phyloP scores from a whole-genome alignment of 2,329 filamentous ascomycete genomes.

The Tympanopsis confertula region DNA sequence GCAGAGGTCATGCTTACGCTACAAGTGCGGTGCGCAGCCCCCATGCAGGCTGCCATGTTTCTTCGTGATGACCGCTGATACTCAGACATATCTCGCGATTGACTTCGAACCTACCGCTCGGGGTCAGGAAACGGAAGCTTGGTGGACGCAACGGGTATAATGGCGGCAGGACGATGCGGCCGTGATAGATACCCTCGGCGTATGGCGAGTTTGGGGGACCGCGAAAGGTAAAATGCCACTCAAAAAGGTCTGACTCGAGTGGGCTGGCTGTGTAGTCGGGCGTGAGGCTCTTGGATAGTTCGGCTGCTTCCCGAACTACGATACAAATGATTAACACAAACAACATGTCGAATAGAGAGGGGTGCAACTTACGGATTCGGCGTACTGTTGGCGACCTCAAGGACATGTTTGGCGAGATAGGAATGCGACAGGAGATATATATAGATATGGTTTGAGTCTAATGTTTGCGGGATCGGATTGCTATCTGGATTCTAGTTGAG shows the following conservation, averaged over 20 bases:
- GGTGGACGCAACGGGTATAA: constrained; percentile 86
- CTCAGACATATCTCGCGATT: constrained; percentile 94
- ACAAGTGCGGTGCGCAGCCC: constrained; percentile 80
- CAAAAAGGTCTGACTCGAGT: constrained; percentile 81
- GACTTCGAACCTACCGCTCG: constrained; percentile 83
- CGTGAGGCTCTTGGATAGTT: constrained; percentile 70
- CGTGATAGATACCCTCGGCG: constrained; percentile 79
- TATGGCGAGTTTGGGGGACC: constrained; percentile 77
- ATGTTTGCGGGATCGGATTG: no score
- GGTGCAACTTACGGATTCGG: constrained; percentile 55
- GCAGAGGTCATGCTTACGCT: constrained; percentile 22
- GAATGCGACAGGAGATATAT: no score
- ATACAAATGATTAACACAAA: constrained; percentile 17
- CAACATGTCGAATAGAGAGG: constrained; percentile 1
- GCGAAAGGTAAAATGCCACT: constrained; percentile 97
- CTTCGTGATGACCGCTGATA: constrained; percentile 91
- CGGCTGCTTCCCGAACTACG: constrained; percentile 77
- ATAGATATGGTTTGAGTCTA: no score
- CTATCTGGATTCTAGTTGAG: no score
- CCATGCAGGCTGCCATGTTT: constrained; percentile 98
- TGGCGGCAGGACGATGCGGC: constrained; percentile 80
- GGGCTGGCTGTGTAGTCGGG: constrained; percentile 77
- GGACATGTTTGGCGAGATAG: constrained; percentile 42
- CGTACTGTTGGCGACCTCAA: constrained; percentile 74
- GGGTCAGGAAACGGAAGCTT: constrained; percentile 85